Evolutionary conservation across 2,329 filamentous ascomycete species (phyloP), one percentile per base, ranked within the genome.

Genomic region (Laburnicola sp.): DNA sequence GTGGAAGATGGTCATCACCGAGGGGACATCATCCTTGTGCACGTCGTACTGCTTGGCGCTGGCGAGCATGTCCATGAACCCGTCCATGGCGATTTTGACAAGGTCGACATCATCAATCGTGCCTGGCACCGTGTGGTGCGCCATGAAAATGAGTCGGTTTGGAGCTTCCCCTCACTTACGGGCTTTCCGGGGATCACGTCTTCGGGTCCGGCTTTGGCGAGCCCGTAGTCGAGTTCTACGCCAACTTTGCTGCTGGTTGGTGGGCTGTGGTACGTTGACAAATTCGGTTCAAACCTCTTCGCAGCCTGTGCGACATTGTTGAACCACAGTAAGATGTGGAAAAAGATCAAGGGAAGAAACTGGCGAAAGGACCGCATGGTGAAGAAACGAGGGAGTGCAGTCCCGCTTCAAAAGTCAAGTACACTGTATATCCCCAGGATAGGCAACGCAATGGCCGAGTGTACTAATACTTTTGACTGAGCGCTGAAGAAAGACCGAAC

Each of bases 301-400:
- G 25, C 37, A 28, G 37, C 25, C 9, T 23, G 37, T 26, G 21
- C 41, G 30, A 22, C 41, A n/a, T 25, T n/a, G 30, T 10, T 28
- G 30, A 8, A 44, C 41, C 41, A 44, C 28, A 44, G 28, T 3
- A 44, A 34, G 41, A 44, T 44, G n/a, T 44, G 41, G 41, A 44
- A 11, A 11, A 44, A 26, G 25, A 40, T 27, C 16, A 44, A 34
- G 8, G 16, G 11, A 6, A 44, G 4, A 30, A 44, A 34, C 8
- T 34, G 30, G 26, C 35, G n/a, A 10, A 26, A 34, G 30, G 41
- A 34, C 25, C 30, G 28, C 41, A 44, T 44, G 30, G 11, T 44
- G n/a, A 31, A 11, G n/a, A n/a, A n/a, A n/a, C 10, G 28, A 10
- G 28, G 28, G 28, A 10, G 5, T 30, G 28, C 28, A 30, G 28